These are phyloP conservation scores for Sclerotinia nivalis DNA, from an alignment of 2,329 filamentous ascomycete genomes.

Conservation along the genomic window DNA sequence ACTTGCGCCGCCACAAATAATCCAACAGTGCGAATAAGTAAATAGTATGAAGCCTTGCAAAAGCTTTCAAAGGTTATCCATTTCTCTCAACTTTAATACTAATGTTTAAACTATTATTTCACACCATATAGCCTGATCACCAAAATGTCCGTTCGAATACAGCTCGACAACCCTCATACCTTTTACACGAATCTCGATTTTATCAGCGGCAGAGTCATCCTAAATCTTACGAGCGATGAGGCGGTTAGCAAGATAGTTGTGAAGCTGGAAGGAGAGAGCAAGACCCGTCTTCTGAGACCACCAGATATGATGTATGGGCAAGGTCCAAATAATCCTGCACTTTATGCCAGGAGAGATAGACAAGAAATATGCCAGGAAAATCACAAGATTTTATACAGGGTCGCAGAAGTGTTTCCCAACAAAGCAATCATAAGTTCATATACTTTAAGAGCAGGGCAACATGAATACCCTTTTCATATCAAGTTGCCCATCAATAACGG, in stretches of 20 bases:
- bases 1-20: constrained; percentile 13
- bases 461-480: constrained; percentile 77
- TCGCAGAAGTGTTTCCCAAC: constrained; percentile 68
- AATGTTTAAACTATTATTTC: neutral
- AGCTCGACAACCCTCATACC: constrained; percentile 64
- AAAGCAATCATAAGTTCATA: constrained; percentile 45
- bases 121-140: neutral
- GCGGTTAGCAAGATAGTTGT: constrained; percentile 72
- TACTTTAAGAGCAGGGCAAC: constrained; percentile 66
- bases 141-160: constrained; percentile 65
- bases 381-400: constrained; percentile 74
- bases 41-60: neutral
- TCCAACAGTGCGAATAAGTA: neutral
- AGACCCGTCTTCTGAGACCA: constrained; percentile 53
- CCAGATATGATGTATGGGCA: constrained; percentile 17
- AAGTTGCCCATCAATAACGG: constrained; percentile 77
- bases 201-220: constrained; percentile 62
- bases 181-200: constrained; percentile 81
- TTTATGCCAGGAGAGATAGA: constrained; percentile 29
- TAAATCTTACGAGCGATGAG: constrained; percentile 65
- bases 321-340: constrained; percentile 25
- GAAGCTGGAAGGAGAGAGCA: constrained; percentile 80
- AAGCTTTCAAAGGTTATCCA: constrained; percentile 8
- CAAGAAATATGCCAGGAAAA: constrained; percentile 53
- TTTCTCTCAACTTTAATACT: neutral